Percentiles rank a stretch among this genome's conserved stretches.
phyloP scores from a whole-genome alignment of 2,329 filamentous ascomycete species.

The Paraconiothyrium brasiliense region DNA sequence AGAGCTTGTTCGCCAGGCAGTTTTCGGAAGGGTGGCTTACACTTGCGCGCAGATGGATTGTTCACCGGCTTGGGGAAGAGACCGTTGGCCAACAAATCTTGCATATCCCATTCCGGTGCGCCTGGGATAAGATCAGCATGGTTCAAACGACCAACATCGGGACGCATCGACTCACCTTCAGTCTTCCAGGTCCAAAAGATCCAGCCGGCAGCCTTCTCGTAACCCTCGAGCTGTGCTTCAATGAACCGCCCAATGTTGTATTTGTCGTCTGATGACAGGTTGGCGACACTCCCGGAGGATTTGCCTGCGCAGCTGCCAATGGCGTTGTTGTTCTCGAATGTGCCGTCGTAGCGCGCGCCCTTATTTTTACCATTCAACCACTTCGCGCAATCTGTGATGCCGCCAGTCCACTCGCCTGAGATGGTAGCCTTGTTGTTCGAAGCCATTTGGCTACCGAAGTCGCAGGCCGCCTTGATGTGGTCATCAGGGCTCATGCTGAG shows the following conservation, averaged over 20 bases:
- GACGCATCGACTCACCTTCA: slow-evolving; percentile 38
- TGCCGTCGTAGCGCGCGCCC: slow-evolving; percentile 59
- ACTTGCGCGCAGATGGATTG: slow-evolving; percentile 39
- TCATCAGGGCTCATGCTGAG: slow-evolving; percentile 50
- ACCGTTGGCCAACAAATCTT: slow-evolving; percentile 53
- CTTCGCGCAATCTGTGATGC: slow-evolving; percentile 59
- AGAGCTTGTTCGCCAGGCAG: slow-evolving; percentile 18
- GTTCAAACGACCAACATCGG: too few relatives aligned
- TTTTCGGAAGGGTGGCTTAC: slow-evolving; percentile 37
- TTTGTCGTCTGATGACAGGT: slow-evolving; percentile 53
- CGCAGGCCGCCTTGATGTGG: slow-evolving; percentile 55
- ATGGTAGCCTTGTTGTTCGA: slow-evolving; percentile 58
- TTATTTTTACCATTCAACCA: slow-evolving; percentile 59
- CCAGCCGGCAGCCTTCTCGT: slow-evolving; percentile 59
- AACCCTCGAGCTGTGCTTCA: slow-evolving; percentile 58
- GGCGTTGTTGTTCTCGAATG: slow-evolving; percentile 47
- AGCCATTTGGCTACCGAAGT: slow-evolving; percentile 57
- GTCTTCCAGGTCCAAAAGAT: slow-evolving; percentile 64
- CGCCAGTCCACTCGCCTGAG: slow-evolving; percentile 59
- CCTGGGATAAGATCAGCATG: too few relatives aligned
- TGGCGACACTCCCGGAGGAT: slow-evolving; percentile 54
- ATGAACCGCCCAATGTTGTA: slow-evolving; percentile 56
- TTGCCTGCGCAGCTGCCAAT: slow-evolving; percentile 57
- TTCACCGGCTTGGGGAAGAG: slow-evolving; percentile 60
- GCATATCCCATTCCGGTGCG: slow-evolving; percentile 61